These are phyloP conservation scores for Nakazawaea ambrosiae DNA, from an alignment of 805 yeast species.

Conservation along the genomic window DNA sequence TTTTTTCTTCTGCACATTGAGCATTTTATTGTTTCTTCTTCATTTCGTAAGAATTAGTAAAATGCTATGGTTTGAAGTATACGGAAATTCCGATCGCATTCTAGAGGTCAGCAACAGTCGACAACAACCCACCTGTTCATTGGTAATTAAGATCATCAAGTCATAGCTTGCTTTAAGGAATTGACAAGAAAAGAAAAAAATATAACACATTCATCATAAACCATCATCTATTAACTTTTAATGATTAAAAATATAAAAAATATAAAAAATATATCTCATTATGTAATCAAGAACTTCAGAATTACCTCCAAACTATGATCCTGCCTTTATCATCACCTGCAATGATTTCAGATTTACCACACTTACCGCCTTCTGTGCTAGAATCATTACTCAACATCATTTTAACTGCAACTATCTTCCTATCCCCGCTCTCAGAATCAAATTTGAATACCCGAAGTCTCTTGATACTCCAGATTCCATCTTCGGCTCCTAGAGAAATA, in stretches of 20 bases:
- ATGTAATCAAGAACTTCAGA: not conserved
- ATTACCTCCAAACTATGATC: conserved; percentile 37
- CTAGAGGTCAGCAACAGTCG: too few species aligned
- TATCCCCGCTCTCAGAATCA: conserved; percentile 15
- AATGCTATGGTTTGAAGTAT: too few species aligned
- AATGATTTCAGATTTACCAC: conserved; percentile 30
- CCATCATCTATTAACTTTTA: too few species aligned
- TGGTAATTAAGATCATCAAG: too few species aligned
- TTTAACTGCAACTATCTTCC: conserved; percentile 25
- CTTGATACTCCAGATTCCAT: conserved; percentile 18
- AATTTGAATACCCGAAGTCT: conserved; percentile 18
- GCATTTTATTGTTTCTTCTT: too few species aligned
- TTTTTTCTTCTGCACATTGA: too few species aligned
- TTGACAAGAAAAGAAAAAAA: too few species aligned
- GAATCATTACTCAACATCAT: conserved; percentile 24
- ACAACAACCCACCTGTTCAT: too few species aligned
- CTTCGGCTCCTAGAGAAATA: conserved; percentile 22
- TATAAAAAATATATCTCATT: not conserved
- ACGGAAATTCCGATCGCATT: too few species aligned
- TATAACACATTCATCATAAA: too few species aligned
- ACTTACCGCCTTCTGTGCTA: conserved; percentile 26
- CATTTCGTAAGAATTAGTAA: not conserved
- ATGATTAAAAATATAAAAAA: too few species aligned
- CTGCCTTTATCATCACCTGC: conserved; percentile 50
- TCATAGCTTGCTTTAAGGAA: too few species aligned